A percentile compares a stretch with the other conserved stretches of the same genome.
phyloP scores from a whole-genome alignment of 1,139 yeast species.

The Spathaspora sp. region DNA sequence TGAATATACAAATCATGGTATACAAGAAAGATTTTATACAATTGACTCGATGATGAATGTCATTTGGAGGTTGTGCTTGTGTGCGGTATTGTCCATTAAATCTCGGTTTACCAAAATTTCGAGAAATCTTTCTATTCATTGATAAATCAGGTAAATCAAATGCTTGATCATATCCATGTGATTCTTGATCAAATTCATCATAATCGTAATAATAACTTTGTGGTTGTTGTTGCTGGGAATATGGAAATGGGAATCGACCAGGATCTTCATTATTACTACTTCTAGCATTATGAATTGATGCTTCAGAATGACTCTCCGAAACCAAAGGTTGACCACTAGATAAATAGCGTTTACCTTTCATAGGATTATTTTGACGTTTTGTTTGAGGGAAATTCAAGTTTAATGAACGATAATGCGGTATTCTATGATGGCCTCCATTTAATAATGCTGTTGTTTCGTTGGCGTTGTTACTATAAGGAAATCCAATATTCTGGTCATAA shows the following conservation, averaged over 20 bases:
- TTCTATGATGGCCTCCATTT: slow-evolving; percentile 35
- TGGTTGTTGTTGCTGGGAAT: slow-evolving; percentile 51
- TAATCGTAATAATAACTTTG: slow-evolving; percentile 37
- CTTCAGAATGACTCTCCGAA: slow-evolving; percentile 8
- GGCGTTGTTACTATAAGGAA: slow-evolving; percentile 34
- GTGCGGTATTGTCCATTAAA: slow-evolving; percentile 24
- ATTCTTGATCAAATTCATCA: slow-evolving; percentile 43
- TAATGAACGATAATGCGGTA: slow-evolving; percentile 46
- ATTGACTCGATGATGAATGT: slow-evolving; percentile 24
- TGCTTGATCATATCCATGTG: slow-evolving; percentile 17
- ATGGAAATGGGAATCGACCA: slow-evolving; percentile 38
- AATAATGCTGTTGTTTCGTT: slow-evolving; percentile 37
- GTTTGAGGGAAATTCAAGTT: slow-evolving; percentile 31
- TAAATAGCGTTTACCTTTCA: slow-evolving; percentile 36
- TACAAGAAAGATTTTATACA: slow-evolving; percentile 51
- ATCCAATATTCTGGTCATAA: slow-evolving; percentile 43
- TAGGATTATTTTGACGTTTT: slow-evolving; percentile 18
- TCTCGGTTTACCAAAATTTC: slow-evolving; percentile 7
- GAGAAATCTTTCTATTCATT: slow-evolving; percentile 10
- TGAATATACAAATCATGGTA: slow-evolving; percentile 51
- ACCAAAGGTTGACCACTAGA: slow-evolving; percentile 32
- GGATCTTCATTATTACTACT: slow-evolving; percentile 8
- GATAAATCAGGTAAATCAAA: slow-evolving; percentile 19
- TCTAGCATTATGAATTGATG: slow-evolving; percentile 9
- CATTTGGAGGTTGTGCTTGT: slow-evolving; percentile 27